Conservation (phyloP, 2,329 filamentous ascomycete species). For the Aspergillus quadrilineatus region DNA sequence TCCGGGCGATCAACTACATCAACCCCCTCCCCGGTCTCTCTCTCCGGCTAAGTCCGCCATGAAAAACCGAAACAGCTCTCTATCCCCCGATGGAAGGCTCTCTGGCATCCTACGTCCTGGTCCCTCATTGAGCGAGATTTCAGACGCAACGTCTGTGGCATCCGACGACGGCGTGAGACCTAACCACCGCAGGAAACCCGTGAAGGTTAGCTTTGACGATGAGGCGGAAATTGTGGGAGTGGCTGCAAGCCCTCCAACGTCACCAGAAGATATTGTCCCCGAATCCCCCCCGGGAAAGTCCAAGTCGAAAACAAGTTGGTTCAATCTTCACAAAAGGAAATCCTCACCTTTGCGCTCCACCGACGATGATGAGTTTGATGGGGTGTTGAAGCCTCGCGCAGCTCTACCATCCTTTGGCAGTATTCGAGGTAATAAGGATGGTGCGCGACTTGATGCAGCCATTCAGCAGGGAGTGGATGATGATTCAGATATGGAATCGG, state of each 20-base stretch:
- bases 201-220: constrained; percentile 69
- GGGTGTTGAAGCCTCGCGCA: constrained; percentile 58
- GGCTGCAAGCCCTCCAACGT: constrained; percentile 42
- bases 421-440: constrained; percentile 50
- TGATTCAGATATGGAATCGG: constrained; percentile 46
- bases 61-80: constrained; percentile 52
- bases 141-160: constrained; percentile 54
- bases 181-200: constrained; percentile 52
- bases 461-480: constrained; percentile 28
- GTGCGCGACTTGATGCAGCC: constrained; percentile 19
- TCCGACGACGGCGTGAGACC: constrained; percentile 45
- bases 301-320: constrained; percentile 38
- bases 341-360: constrained; percentile 24
- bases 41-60: constrained; percentile 64
- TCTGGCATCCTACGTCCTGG: constrained; percentile 23
- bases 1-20: constrained; percentile 51
- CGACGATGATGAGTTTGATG: constrained; percentile 53
- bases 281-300: constrained; percentile 35
- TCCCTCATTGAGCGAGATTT: constrained; percentile 53
- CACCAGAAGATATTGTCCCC: constrained; percentile 38
- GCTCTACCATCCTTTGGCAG: constrained; percentile 64
- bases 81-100: constrained; percentile 35
- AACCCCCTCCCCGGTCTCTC: constrained; percentile 59
- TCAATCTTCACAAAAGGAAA: constrained; percentile 38
- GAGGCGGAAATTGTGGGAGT: constrained; percentile 51